Percentiles rank a stretch among this genome's conserved stretches.
These are phyloP conservation scores for Naegleria gruberi DNA, from an alignment of 208 protist species.

Conservation along the genomic window DNA sequence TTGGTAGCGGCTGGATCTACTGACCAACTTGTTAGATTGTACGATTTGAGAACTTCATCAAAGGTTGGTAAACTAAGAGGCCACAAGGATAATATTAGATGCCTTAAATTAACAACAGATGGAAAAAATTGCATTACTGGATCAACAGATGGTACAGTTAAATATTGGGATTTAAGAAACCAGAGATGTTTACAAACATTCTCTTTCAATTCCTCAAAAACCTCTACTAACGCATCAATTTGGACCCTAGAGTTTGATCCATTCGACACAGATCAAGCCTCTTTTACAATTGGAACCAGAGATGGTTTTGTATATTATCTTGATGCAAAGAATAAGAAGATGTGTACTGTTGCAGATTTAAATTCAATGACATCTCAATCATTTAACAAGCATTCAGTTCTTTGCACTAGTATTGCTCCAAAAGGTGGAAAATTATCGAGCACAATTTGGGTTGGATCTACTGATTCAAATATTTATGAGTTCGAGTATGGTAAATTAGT, in stretches of 20 bases:
- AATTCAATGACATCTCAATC: neutral
- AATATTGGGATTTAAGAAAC: conserved; percentile 16
- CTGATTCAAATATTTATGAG: neutral
- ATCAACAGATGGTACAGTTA: neutral
- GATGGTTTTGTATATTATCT: neutral
- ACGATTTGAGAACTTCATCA: neutral
- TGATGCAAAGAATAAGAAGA: neutral
- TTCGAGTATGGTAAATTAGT: neutral
- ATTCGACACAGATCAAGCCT: neutral
- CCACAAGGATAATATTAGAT: conserved; percentile 3
- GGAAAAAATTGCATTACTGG: neutral
- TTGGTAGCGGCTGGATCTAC: neutral
- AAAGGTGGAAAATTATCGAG: neutral
- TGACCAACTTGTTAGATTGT: neutral
- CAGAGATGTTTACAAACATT: conserved; percentile 7
- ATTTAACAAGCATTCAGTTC: neutral
- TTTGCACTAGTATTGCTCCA: neutral
- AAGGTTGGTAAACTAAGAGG: neutral
- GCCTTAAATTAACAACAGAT: neutral
- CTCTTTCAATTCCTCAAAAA: neutral
- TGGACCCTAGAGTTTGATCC: neutral
- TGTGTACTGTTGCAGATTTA: neutral
- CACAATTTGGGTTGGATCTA: neutral
- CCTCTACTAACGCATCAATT: neutral
- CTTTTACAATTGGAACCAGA: neutral